Base-by-base conservation (phyloP, 2,329 filamentous ascomycete species). In the Mariannaea elegans region DNA sequence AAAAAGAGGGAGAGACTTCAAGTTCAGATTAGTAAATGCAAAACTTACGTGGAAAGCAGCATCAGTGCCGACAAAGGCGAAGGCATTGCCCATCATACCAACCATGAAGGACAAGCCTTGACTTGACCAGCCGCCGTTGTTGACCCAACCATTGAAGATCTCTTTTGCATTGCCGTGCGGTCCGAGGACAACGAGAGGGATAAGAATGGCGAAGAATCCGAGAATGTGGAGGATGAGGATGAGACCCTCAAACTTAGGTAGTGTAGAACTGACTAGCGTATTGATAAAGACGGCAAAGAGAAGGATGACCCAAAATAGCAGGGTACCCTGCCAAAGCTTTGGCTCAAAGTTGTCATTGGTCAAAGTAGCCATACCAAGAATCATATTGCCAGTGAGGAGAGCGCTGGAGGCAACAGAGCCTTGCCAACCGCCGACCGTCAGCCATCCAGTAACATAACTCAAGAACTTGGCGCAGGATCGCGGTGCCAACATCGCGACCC, bases 401-500 rank as follows among this genome's bases (percentile, higher is more conserved):
- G 77, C 75, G 16, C 76, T 74, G 13, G 78, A 72, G 0, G 70
- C 63, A 0, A 70, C 67, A 0, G 72, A 69, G 18, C 72, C 72
- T 45, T 73, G 79, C 82, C 80, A 84, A 8, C 77, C 80, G n/a
- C 79, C 75, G n/a, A 83, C 76, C 1, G 79, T 80, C 32, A 83
- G 69, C 82, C 81, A 84, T 51, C 80, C 78, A 61, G 67, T 69
- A 5, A 82, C 72, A 66, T 87, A 87, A 62, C 83, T 86, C 6
- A 87, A 73, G 48, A 83, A 80, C 56, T 81, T 84, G 63, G 85
- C 80, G 27, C 77, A 78, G 16, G 73, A 74, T 2, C 72, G 72
- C 1, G 83, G 81, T 2, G 72, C 81, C 54, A 87, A 79, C 64
- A 84, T 81, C 1, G 81, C 83, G 0, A 87, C 83, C 84, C 84